A percentile compares a stretch with the other conserved stretches of the same genome.
Evolutionary conservation across 23 red algal genomes (phyloP).

Genomic region (Chondrus crispus): DNA sequence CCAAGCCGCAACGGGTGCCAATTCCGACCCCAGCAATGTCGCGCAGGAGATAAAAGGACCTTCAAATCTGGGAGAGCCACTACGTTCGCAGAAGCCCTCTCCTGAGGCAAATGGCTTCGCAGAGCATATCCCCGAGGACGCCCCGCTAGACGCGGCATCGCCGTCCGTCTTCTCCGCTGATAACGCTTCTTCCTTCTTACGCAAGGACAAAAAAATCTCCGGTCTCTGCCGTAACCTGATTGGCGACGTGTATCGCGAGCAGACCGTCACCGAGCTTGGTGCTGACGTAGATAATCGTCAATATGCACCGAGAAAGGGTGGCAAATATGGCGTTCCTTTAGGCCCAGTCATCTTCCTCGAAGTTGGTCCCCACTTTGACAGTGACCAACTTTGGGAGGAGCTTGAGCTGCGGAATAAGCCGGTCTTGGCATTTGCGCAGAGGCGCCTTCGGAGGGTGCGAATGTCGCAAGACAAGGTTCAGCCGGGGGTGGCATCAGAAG

Average conservation of each 20-base stretch:
- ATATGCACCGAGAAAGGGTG: background rate
- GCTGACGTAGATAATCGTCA: background rate
- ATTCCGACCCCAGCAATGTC: too few relatives aligned
- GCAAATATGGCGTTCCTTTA: background rate
- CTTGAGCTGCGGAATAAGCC: slow-evolving; percentile 52
- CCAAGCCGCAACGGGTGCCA: too few relatives aligned
- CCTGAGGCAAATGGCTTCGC: too few relatives aligned
- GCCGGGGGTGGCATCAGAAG: too few relatives aligned
- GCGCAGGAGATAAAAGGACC: too few relatives aligned
- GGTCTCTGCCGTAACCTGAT: background rate
- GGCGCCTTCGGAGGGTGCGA: background rate
- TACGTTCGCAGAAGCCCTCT: too few relatives aligned
- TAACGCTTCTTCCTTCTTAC: slow-evolving; percentile 22
- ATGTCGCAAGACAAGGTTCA: background rate
- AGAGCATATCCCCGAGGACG: too few relatives aligned
- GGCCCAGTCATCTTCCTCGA: slow-evolving; percentile 43
- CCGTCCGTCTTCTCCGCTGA: too few relatives aligned
- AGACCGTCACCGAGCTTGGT: slow-evolving; percentile 36
- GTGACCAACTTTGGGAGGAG: slow-evolving; percentile 58
- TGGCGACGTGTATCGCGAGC: background rate
- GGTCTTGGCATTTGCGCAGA: background rate
- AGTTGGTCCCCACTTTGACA: slow-evolving; percentile 36
- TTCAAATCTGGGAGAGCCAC: too few relatives aligned
- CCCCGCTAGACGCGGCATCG: too few relatives aligned
- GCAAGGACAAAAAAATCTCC: background rate